Evolutionary conservation across 2,329 filamentous ascomycete genomes (phyloP).

Genomic region (Aspergillus proliferans): DNA sequence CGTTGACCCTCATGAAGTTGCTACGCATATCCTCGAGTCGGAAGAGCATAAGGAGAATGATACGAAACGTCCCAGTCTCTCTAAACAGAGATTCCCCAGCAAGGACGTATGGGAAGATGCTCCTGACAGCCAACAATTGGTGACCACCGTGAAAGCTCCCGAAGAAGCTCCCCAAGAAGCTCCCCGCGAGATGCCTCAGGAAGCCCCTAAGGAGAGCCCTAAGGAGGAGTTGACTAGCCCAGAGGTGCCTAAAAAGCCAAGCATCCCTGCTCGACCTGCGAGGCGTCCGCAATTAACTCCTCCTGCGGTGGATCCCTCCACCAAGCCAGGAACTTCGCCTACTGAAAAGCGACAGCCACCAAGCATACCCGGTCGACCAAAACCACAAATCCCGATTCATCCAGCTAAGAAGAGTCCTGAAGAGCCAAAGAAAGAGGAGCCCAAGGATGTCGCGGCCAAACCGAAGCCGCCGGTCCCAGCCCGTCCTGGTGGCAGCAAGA

Average conservation of each 20-base stretch:
- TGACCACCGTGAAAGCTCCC: constrained; percentile 59
- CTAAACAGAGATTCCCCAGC: constrained; percentile 73
- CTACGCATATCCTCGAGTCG: constrained; percentile 27
- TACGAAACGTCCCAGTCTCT: constrained; percentile 45
- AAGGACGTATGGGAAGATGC: constrained; percentile 92
- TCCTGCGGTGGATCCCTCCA: constrained; percentile 23
- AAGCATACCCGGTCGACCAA: constrained; percentile 52
- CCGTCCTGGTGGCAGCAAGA: constrained; percentile 74
- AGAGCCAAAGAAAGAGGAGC: constrained; percentile 27
- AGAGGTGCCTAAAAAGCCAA: constrained; percentile 27
- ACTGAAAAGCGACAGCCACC: constrained; percentile 48
- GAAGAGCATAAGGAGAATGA: constrained; percentile 15
- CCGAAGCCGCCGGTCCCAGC: constrained; percentile 78
- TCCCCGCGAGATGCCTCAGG: too few species aligned
- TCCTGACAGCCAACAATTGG: constrained; percentile 73
- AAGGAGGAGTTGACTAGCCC: constrained; percentile 36
- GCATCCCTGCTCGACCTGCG: constrained; percentile 28
- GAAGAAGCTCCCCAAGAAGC: constrained; percentile 33
- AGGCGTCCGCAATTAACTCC: constrained; percentile 28
- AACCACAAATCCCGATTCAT: constrained; percentile 61
- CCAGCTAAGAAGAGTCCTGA: constrained; percentile 50
- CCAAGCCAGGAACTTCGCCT: constrained; percentile 38
- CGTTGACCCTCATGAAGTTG: constrained; percentile 30
- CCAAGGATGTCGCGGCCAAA: constrained; percentile 44
- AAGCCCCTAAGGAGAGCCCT: too few species aligned